Conservation (phyloP, 306 rosid genomes). For the Cucumis cinereus region DNA sequence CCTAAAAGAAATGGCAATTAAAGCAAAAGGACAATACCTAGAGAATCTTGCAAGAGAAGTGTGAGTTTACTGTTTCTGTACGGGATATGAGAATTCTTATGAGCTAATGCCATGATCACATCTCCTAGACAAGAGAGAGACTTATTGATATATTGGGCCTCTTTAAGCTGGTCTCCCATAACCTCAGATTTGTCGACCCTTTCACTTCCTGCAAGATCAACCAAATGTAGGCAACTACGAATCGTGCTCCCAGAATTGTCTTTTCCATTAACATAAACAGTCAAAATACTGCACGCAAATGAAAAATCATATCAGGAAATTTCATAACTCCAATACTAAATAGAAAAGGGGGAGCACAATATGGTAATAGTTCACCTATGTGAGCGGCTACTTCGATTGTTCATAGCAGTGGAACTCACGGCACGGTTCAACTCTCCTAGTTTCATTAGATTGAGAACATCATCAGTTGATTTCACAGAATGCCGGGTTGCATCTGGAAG, state of each 20-base stretch:
- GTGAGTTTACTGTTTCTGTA: conserved; percentile 96
- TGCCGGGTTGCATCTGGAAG: conserved; percentile 71
- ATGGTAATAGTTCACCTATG: conserved; percentile 45
- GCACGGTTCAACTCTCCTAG: conserved; percentile 72
- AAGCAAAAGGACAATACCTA: conserved; percentile 32
- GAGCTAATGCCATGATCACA: conserved; percentile 89
- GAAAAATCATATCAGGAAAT: background rate
- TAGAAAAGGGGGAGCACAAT: background rate
- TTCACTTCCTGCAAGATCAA: conserved; percentile 98
- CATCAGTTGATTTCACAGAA: conserved; percentile 57
- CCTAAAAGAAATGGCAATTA: background rate
- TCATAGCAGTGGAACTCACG: conserved; percentile 72
- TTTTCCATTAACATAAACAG: conserved; percentile 83
- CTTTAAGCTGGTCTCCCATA: conserved; percentile 84
- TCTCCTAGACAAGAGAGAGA: conserved; percentile 97
- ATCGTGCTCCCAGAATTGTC: conserved; percentile 52
- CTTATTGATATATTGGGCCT: conserved; percentile 79
- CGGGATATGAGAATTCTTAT: conserved; percentile 89
- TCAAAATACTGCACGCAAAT: conserved; percentile 50
- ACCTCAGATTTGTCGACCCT: conserved; percentile 90
- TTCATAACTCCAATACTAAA: background rate
- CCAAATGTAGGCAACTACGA: conserved; percentile 76
- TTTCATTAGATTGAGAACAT: conserved; percentile 68
- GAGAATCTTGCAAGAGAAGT: conserved; percentile 81
- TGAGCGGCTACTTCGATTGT: conserved; percentile 81